phyloP scores from a whole-genome alignment of 192 early-diverging fungal species.

The Funneliformis geosporum region DNA sequence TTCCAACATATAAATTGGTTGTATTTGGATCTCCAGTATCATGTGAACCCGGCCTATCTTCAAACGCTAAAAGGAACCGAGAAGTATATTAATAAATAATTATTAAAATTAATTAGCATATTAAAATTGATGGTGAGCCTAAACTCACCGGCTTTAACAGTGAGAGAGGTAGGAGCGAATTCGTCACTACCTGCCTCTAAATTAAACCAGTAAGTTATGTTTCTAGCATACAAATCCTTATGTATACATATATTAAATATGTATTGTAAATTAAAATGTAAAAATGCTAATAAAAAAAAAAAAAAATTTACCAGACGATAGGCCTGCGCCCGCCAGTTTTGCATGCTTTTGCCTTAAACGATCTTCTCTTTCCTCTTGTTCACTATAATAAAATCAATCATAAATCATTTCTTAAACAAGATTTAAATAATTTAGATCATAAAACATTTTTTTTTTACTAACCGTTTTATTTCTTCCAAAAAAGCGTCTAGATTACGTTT shows the following conservation, averaged over 20 bases:
- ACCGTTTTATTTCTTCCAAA: slow-evolving; percentile 81
- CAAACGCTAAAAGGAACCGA: slow-evolving; percentile 31
- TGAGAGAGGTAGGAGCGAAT: slow-evolving; percentile 14
- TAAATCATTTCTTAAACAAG: neutral
- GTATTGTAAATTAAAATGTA: neutral
- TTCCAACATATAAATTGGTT: slow-evolving; percentile 86
- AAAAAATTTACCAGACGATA: slow-evolving; percentile 9
- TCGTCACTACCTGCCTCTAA: slow-evolving; percentile 25
- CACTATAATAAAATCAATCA: slow-evolving; percentile 38
- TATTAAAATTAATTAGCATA: neutral
- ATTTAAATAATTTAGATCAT: neutral
- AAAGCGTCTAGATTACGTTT: slow-evolving; percentile 85
- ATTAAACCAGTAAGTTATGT: neutral
- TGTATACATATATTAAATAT: neutral
- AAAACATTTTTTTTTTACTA: neutral
- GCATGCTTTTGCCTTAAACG: slow-evolving; percentile 44
- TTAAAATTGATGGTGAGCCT: neutral
- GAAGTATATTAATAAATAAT: neutral
- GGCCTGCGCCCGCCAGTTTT: slow-evolving; percentile 36
- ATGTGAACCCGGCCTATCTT: slow-evolving; percentile 56
- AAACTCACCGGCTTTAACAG: slow-evolving; percentile 32
- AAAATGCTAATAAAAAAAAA: slow-evolving; percentile 14
- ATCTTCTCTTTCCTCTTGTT: slow-evolving; percentile 68
- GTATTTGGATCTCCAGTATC: slow-evolving; percentile 73
- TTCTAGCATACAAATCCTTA: neutral